phyloP scores from a whole-genome alignment of 345 rosid species.

The Populus euphratica region DNA sequence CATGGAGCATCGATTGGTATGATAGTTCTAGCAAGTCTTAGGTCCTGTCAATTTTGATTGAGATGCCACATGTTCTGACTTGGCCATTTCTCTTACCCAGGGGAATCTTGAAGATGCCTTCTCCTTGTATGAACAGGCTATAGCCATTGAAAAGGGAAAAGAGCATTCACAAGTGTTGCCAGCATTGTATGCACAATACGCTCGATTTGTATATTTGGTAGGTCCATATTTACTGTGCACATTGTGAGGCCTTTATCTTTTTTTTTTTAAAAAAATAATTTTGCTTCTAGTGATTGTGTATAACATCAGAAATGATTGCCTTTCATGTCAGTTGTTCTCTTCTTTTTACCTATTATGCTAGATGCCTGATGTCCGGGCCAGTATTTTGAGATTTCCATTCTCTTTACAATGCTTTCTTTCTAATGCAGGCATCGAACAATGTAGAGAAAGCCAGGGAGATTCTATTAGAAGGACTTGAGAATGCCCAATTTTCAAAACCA shows the following conservation, averaged over 20 bases:
- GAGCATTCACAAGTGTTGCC: constrained; percentile 76
- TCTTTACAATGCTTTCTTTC: not conserved
- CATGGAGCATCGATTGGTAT: constrained; percentile 87
- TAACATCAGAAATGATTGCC: not conserved
- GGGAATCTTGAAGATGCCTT: constrained; percentile 76
- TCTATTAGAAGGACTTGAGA: constrained; percentile 65
- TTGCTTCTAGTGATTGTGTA: not conserved
- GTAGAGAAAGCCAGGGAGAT: constrained; percentile 75
- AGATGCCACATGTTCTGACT: constrained; percentile 16
- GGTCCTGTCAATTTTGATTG: constrained; percentile 7
- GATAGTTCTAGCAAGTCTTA: constrained; percentile 23
- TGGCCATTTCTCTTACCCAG: constrained; percentile 37
- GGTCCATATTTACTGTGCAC: constrained; percentile 14
- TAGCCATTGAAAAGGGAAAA: constrained; percentile 93
- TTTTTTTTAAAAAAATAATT: not conserved
- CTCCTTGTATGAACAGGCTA: constrained; percentile 81
- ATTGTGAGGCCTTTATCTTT: not conserved
- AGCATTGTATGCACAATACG: constrained; percentile 78
- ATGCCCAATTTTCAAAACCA: constrained; percentile 71
- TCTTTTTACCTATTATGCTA: not conserved
- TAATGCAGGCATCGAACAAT: constrained; percentile 56
- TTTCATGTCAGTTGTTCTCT: not conserved
- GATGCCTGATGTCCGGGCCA: not conserved
- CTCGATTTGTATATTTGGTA: constrained; percentile 76
- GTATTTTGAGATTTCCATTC: not conserved